Evolutionary conservation across 371 early-diverging fungal species (phyloP).

Genomic region (Choanephora cucurbitarum): DNA sequence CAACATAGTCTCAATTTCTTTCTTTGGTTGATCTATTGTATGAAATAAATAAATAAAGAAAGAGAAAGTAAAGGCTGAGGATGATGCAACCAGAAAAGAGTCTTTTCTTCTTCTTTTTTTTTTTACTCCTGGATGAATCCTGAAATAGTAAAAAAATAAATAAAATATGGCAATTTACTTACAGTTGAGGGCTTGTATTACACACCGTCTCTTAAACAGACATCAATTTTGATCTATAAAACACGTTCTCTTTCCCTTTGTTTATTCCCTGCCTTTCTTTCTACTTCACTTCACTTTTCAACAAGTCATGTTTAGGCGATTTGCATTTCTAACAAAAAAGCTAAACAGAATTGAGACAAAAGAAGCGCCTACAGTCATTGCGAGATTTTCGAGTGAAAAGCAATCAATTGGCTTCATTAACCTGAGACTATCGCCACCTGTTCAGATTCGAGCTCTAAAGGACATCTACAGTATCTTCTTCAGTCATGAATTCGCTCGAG

Average conservation of each 20-base stretch:
- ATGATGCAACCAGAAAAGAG: no score
- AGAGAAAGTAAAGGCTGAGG: no score
- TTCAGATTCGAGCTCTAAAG: conserved; percentile 16
- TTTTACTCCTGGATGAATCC: neutral
- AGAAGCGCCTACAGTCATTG: conserved; percentile 18
- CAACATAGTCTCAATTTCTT: no score
- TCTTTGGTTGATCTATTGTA: no score
- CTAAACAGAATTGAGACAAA: conserved; percentile 14
- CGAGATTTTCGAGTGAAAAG: conserved; percentile 20
- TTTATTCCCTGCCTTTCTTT: conserved; percentile 6
- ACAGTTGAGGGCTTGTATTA: conserved; percentile 5
- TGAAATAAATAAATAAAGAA: no score
- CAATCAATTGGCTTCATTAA: conserved; percentile 33
- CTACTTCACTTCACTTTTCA: neutral
- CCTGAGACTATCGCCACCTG: conserved; percentile 32
- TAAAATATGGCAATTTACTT: neutral
- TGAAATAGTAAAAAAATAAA: conserved; percentile 3
- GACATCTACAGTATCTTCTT: conserved; percentile 30
- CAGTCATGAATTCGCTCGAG: conserved; percentile 38
- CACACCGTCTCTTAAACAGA: conserved; percentile 11
- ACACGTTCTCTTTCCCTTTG: conserved; percentile 3
- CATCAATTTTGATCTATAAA: conserved; percentile 12
- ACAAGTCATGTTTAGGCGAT: neutral
- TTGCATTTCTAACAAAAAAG: conserved; percentile 2
- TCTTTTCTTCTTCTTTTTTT: no score